Evolutionary conservation across 208 protist genomes (phyloP).

Genomic region (Crithidia bombi): DNA sequence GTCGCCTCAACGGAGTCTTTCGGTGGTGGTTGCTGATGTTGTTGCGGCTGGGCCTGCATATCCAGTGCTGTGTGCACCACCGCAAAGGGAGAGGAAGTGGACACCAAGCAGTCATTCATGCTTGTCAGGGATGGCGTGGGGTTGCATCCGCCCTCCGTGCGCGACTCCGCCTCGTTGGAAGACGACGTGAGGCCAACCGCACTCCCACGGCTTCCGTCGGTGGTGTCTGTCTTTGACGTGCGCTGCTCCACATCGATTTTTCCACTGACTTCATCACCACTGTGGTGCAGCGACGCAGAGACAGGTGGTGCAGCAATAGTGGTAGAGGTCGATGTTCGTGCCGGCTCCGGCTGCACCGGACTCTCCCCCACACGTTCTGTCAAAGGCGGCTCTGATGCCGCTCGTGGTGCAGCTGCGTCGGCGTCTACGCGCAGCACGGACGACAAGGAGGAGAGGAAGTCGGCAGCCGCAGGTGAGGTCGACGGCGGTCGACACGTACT

Average conservation of each 20-base stretch:
- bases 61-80: too few species aligned
- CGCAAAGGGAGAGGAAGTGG: background rate
- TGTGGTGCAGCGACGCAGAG: background rate
- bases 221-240: background rate
- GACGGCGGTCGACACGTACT: background rate
- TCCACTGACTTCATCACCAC: background rate
- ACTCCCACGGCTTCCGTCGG: slow-evolving; percentile 1
- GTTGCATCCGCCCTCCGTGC: background rate
- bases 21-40: background rate
- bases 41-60: background rate
- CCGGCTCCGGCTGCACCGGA: background rate
- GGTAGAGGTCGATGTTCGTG: background rate
- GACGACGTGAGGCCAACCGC: slow-evolving; percentile 11
- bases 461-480: background rate
- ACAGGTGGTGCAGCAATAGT: too few species aligned
- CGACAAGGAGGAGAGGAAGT: background rate
- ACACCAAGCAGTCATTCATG: background rate
- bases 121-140: background rate
- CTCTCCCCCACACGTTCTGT: background rate
- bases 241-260: background rate
- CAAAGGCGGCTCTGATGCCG: background rate
- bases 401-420: background rate
- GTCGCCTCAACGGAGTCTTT: background rate
- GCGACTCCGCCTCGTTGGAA: slow-evolving; percentile 15
- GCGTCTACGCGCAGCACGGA: background rate